phyloP scores from a whole-genome alignment of 179 eudicot genomes.

The Beta macrorhiza region DNA sequence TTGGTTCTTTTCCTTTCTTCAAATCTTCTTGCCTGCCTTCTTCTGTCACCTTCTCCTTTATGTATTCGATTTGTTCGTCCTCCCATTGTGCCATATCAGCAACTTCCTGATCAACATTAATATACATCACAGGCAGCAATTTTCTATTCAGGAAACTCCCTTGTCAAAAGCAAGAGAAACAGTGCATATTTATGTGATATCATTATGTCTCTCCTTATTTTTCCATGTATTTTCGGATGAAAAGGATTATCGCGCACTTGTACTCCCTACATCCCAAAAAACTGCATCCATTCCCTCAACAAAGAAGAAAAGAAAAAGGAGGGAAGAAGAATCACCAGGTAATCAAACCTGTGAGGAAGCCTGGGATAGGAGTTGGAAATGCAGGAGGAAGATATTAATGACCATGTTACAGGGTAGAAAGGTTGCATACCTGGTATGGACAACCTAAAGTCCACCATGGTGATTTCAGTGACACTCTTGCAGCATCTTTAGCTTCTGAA shows the following conservation, averaged over 20 bases:
- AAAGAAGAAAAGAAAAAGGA: neutral
- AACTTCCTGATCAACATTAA: conserved; percentile 57
- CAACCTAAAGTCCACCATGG: conserved; percentile 99
- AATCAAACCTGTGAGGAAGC: neutral
- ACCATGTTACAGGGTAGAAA: neutral
- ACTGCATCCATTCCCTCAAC: too few relatives aligned
- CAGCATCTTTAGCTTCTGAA: conserved; percentile 89
- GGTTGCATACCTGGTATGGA: conserved; percentile 58
- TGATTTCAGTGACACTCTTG: conserved; percentile 88
- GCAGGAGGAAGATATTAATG: neutral
- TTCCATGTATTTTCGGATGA: neutral
- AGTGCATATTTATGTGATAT: neutral
- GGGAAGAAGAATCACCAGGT: neutral
- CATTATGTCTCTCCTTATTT: neutral
- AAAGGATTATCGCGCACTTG: neutral
- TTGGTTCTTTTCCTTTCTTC: conserved; percentile 86
- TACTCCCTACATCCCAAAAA: neutral
- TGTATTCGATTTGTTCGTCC: conserved; percentile 85
- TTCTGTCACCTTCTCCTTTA: conserved; percentile 74
- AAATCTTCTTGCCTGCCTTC: conserved; percentile 82
- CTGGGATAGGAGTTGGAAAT: neutral
- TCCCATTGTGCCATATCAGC: conserved; percentile 94
- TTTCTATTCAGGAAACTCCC: neutral
- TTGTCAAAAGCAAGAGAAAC: neutral
- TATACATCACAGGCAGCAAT: neutral